Base-by-base conservation (phyloP, 768 basidiomycete genomes). In the Agrocybe praecox region DNA sequence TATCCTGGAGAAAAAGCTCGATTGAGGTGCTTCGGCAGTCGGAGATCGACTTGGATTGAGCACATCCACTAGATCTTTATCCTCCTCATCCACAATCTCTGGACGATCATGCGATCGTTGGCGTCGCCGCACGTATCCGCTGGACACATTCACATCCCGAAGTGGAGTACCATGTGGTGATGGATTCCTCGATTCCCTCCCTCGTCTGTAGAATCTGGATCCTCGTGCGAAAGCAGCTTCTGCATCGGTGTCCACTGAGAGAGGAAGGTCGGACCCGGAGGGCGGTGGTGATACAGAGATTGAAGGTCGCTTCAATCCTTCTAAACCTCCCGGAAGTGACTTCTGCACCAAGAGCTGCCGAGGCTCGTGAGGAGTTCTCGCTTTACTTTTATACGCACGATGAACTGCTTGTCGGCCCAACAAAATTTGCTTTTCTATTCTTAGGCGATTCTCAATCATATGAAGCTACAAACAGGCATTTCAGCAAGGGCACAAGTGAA, bases 361-460 rank as follows among this genome's bases (percentile, higher is more conserved):
- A 33, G 66, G 60, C 56, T 68, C 69, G 45, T 58, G 54, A 43
- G 51, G 33, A 21, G 53, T 58, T 43, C 40, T 46, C 53, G 60
- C 69, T 61, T 69, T 73, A 46, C 56, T 49, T 58, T 83, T 84
- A 45, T 82, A 70, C 8, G 80, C 74, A 58, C 72, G 80, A 18
- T 92, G 88, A 42, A 93, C 80, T 50, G 79, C 78, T 65, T 89
- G 85, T 11, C 94, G 86, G 18, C 95, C 94, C 11, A 87, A 74
- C 40, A 87, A 77, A 47, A 97, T 92, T 63, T 94, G 88, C 53
- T 86, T 87, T 71, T 97, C 89, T n/a, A 93, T 77, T 9, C 84
- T 83, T 61, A 85, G 80, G n/a, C 96, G 82, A 69, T 98, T 98
- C 67, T 89, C 86, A 56, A 98, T 92, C 84, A 98, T 98, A 64